Evolutionary conservation across 2,329 filamentous ascomycete species (phyloP), one percentile per base, ranked within the genome.

Genomic region (Phialophora macrospora): DNA sequence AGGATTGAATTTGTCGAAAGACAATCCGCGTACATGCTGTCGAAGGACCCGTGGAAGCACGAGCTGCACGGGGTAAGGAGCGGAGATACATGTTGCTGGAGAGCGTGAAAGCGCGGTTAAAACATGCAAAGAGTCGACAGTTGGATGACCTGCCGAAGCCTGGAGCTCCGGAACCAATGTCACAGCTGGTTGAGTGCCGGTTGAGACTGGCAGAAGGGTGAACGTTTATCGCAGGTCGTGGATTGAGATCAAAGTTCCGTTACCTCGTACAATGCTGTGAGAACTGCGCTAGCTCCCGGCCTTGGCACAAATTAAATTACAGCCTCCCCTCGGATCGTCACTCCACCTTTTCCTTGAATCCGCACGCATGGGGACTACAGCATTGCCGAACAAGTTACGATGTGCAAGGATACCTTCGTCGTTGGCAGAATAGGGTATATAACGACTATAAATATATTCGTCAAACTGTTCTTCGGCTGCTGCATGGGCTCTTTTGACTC

Each of bases 61-160:
- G 78, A 78, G 78, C 77, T 75, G 78, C 78, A 74, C 79, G 77
- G 75, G 80, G 75, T 71, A 80, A 71, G 73, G 79, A 77, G 74
- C 75, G 79, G 77, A 80, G 74, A 77, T 79, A 78, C 80, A 82
- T 82, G 48, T 65, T 65, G 60, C 24, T 56, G 52, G 63, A 60
- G 46, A 55, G 24, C 26, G 22, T 62, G 56, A 52, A 65, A 60
- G 28, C 59, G 51, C 59, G 57, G 55, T 69, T 60, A 69, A 61
- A 38, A 60, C 65, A 69, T 69, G 61, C 65, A 60, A 67, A 17
- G 58, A 65, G 38, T 49, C 38, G 54, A 62, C 49, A 32, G 55
- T 64, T 46, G 12, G 59, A 57, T 57, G 58, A 54, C 63, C 62
- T 65, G 60, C 51, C 67, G 62, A 66, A 66, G 67, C 67, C 69